phyloP scores from a whole-genome alignment of 129 eudicot genomes.

The Arctium lappa region DNA sequence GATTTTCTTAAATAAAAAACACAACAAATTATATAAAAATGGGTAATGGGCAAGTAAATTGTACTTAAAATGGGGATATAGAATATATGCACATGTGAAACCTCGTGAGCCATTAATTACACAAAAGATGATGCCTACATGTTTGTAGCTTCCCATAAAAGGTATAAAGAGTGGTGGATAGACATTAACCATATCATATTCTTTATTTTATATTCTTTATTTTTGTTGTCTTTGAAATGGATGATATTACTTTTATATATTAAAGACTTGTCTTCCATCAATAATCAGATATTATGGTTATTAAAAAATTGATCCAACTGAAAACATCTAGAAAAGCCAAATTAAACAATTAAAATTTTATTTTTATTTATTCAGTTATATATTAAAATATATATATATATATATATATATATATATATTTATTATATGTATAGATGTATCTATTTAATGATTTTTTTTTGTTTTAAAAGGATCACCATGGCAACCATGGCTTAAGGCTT shows the following conservation, averaged over 20 bases:
- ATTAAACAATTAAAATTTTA: background rate
- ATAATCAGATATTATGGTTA: background rate
- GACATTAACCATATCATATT: background rate
- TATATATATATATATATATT: no score
- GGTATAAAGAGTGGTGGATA: constrained; percentile 9
- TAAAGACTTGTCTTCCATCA: background rate
- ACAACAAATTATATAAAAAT: background rate
- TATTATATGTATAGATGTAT: background rate
- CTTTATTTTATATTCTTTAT: background rate
- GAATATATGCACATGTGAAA: constrained; percentile 12
- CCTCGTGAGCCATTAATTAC: constrained; percentile 24
- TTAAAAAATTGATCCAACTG: background rate
- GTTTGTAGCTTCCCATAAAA: constrained; percentile 5
- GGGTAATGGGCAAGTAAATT: background rate
- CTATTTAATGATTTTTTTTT: background rate
- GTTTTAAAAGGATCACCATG: background rate
- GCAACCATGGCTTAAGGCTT: background rate
- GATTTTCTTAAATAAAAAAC: no score
- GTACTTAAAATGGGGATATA: background rate
- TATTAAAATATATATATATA: no score
- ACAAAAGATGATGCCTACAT: constrained; percentile 12
- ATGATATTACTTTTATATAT: background rate
- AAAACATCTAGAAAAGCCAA: background rate
- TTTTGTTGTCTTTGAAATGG: background rate
- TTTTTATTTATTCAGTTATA: background rate